Conservation (phyloP, 805 yeast genomes). For the Wickerhamomyces subpelliculosus region DNA sequence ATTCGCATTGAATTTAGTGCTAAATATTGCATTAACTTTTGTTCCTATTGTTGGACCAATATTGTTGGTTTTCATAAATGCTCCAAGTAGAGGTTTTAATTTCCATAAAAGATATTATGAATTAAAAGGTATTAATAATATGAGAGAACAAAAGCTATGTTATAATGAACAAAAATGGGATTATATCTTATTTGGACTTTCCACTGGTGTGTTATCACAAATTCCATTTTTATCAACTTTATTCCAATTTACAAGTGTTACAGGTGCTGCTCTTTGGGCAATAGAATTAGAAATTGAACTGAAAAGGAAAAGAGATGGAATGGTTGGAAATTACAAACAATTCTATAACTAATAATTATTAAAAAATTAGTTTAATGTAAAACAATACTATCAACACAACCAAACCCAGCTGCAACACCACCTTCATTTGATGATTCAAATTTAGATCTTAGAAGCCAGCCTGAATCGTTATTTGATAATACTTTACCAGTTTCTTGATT, state of each 20-base stretch:
- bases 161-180: constrained; percentile 30
- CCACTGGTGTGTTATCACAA: constrained; percentile 43
- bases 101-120: constrained; percentile 52
- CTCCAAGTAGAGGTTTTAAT: constrained; percentile 46
- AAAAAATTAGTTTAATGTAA: constrained; percentile 24
- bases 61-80: constrained; percentile 40
- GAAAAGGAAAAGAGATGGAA: neutral
- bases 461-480: constrained; percentile 60
- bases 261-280: constrained; percentile 66
- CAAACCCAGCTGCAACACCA: constrained; percentile 99
- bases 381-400: constrained; percentile 84
- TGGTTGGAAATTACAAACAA: too few species aligned
- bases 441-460: constrained; percentile 86
- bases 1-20: constrained; percentile 30
- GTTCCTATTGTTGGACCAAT: constrained; percentile 60
- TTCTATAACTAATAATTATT: too few species aligned
- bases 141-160: constrained; percentile 32
- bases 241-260: constrained; percentile 49
- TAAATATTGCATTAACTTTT: constrained; percentile 33
- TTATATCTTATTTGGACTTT: constrained; percentile 44
- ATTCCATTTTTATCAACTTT: constrained; percentile 47
- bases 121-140: constrained; percentile 44
- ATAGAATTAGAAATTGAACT: constrained; percentile 26
- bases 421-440: constrained; percentile 88
- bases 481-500: constrained; percentile 54